Conservation (phyloP, 148 eudicot species). For the Cornus florida region DNA sequence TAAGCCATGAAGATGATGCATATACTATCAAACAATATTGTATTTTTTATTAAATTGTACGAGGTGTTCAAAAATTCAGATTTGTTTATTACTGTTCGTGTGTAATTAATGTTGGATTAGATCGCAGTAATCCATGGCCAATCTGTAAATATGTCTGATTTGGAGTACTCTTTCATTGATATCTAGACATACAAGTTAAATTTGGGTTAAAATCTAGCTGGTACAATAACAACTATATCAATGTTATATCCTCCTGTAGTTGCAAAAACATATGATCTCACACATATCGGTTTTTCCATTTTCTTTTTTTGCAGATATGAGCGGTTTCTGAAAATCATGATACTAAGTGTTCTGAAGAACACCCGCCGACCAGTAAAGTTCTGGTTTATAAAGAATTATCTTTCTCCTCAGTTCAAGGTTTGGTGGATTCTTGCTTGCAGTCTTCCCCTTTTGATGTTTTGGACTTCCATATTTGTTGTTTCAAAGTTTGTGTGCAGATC, state of each 20-base stretch:
- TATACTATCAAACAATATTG: too few relatives aligned
- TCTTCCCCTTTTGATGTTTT: neutral
- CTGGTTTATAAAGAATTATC: slow-evolving; percentile 97
- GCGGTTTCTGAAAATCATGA: slow-evolving; percentile 94
- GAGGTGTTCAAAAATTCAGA: too few relatives aligned
- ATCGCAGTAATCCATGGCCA: too few relatives aligned
- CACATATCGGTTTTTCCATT: neutral
- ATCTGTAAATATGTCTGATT: too few relatives aligned
- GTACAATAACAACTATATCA: neutral
- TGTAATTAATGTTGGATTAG: too few relatives aligned
- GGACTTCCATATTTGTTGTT: neutral
- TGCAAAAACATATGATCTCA: neutral
- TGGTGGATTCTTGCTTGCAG: slow-evolving; percentile 9
- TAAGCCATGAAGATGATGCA: too few relatives aligned
- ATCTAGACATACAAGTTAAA: neutral
- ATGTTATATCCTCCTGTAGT: neutral
- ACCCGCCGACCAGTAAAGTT: slow-evolving; percentile 91
- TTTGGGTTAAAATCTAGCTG: neutral
- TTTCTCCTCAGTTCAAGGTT: slow-evolving; percentile 98
- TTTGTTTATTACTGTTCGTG: neutral
- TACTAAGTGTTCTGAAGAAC: slow-evolving; percentile 83
- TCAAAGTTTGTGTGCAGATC: neutral
- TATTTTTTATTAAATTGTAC: too few relatives aligned
- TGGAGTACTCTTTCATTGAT: neutral
- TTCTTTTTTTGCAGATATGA: slow-evolving; percentile 70